Conservation (phyloP, 2,329 filamentous ascomycete genomes). For the Claviceps cyperi region DNA sequence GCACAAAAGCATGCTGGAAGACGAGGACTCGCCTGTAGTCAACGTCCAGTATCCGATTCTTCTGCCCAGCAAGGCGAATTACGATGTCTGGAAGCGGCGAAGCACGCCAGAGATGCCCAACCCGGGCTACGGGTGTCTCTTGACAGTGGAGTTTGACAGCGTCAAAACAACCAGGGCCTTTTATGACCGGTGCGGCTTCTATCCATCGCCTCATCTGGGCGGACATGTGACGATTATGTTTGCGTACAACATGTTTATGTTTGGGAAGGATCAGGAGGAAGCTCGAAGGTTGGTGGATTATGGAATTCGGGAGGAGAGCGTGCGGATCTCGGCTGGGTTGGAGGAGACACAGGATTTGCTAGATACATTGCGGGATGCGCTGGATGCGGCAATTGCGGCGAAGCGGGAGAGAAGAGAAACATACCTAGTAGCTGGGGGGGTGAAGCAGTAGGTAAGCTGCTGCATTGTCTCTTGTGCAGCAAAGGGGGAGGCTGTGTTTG, state of each 20-base stretch:
- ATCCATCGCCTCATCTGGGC: conserved; percentile 38
- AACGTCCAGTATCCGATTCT: conserved; percentile 31
- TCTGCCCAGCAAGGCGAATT: conserved; percentile 17
- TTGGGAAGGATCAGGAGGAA: conserved; percentile 23
- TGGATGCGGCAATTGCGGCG: conserved; percentile 7
- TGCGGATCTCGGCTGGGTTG: conserved; percentile 33
- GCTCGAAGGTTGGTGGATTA: conserved; percentile 22
- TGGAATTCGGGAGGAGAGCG: conserved; percentile 25
- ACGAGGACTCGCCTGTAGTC: conserved; percentile 19
- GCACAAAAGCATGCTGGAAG: conserved; percentile 13
- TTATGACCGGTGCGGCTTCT: conserved; percentile 33
- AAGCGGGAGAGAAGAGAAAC: conserved; percentile 2
- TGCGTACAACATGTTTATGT: conserved; percentile 31
- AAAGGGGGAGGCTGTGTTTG: too few relatives aligned
- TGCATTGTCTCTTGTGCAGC: too few relatives aligned
- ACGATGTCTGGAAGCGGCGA: conserved; percentile 22
- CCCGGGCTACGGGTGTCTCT: conserved; percentile 40
- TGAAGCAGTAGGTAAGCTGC: too few relatives aligned
- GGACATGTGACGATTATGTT: conserved; percentile 35
- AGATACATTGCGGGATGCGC: conserved; percentile 16
- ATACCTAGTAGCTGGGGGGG: neutral
- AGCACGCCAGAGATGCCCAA: conserved; percentile 27
- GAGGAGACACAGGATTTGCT: conserved; percentile 28
- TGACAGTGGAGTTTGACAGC: conserved; percentile 35
- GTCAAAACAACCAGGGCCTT: conserved; percentile 28